Evolutionary conservation across 2,329 filamentous ascomycete genomes (phyloP), one percentile per base, ranked within the genome.

Genomic region (Chrysosporium keratinophilum): DNA sequence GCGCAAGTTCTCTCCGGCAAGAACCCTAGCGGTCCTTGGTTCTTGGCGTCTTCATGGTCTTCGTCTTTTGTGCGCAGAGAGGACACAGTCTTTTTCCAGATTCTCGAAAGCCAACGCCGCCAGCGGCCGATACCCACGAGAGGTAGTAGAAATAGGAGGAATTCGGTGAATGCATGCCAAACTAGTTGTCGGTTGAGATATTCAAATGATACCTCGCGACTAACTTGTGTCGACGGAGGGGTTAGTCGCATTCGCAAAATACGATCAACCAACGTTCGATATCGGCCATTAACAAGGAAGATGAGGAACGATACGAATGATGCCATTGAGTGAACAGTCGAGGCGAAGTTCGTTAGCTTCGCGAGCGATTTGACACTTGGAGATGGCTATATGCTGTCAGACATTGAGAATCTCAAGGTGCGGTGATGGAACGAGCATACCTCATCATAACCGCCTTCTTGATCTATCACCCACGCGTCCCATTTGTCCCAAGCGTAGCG

Each of bases 91-190:
- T 84, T 89, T 61, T 86, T 82, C 88, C 89, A 95, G n/a, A 84
- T 82, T 58, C 89, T 80, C 17, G 80, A 78, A n/a, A 96, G 75
- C 85, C 91, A 95, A 60, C 90, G 80, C 55, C 88, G 81, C 93
- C 93, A 98, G 60, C 89, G 81, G 64, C 87, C 85, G 61, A 98
- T 91, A 50, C 93, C 93, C 41, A 98, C 87, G n/a, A 98, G 78
- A 0, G 93, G 93, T n/a, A 98, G 77, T 15, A 97, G 80, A 68
- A 97, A 98, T 33, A 98, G 79, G n/a, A 98, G 76, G 63, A 98
- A 98, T 68, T 98, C 93, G 23, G 93, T 98, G 64, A 98, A 95
- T n/a, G 93, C 93, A 71, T 98, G 93, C 93, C 93, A 98, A 37
- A 98, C 93, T 10, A 98, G 81, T 71, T 98, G 93, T 46, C 93